Base-by-base conservation (phyloP, 2,329 filamentous ascomycete species). In the Venturia effusa region DNA sequence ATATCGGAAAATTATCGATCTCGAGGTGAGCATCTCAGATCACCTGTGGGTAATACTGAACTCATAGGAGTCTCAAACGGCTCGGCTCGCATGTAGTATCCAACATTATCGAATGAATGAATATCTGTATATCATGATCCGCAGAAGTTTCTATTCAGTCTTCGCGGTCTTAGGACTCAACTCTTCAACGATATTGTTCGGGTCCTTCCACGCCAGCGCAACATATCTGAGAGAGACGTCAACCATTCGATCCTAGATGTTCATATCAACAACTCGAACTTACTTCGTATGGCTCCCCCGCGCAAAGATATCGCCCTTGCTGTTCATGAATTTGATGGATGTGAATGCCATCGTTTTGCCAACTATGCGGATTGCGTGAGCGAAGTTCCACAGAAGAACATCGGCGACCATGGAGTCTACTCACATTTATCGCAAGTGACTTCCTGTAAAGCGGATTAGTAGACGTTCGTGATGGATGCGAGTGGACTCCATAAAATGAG, bases 271-370 rank as follows among this genome's bases (percentile, higher is more conserved):
- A n/a, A n/a, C n/a, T n/a, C n/a, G 7, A 1, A 69, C 76, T 70
- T 71, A 84, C 78, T 88, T 88, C 1, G 85, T 88, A 73, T 88
- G 85, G 68, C 85, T 88, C 3, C 85, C 85, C 65, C 85, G 76
- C 1, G 85, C 85, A 63, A 88, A 81, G 10, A 87, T 66, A 61
- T 87, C 80, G 59, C 84, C 78, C 64, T 83, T 81, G 19, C 71
- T 74, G 67, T 88, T 87, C 65, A 75, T 78, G 71, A 88, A 88
- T 59, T 77, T 78, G 67, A 88, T 84, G 3, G 78, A 82, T 0
- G 85, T 88, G 69, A 80, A 88, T 7, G 85, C 85, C 41, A 88
- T 74, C 1, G 82, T 87, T 72, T 87, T 88, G 32, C 85, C 85
- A 69, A 88, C 83, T 84, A 64, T 13, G 51, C 1, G 11, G 3